Evolutionary conservation across 345 rosid species (phyloP), one percentile per base, ranked within the genome.

Genomic region (Populus nigra): DNA sequence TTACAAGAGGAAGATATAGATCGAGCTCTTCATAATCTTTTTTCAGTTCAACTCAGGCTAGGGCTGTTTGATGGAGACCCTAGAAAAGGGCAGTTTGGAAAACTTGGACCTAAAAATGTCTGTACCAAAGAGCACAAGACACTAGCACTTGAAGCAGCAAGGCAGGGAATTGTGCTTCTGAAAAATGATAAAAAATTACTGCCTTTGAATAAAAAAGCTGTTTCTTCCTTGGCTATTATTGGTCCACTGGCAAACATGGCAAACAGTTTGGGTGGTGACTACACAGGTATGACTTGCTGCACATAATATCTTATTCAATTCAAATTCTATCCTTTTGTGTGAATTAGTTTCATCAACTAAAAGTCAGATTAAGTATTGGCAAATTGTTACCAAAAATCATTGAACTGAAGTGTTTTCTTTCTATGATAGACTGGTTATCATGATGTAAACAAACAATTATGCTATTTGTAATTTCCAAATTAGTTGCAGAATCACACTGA

Each of bases 251-350:
- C 90, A 3, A 82, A 87, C 72, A 85, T 82, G 61, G 72, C 80
- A 76, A 88, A 83, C 85, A 86, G 79, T 72, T 83, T 95, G 83
- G 92, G 94, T 31, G 98, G 99, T 73, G 89, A 86, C 76, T 93
- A 93, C 68, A 79, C 98, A 82, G 99, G 97, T 93, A 82, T 43
- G 67, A 47, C 65, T 36, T 36, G 62, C 43, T 68, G 16, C 25
- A 41, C 31, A 22, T 57, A 8, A 20, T 47, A 47, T 13, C 18
- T 47, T 73, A 16, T 63, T 25, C 29, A 22, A 39, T 33, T 59
- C 39, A 36, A 27, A 68, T 65, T 65, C 67, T 63, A 36, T 45
- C 43, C 53, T 75, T 73, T 6, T 13, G 23, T 15, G 23, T 59
- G 50, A 11, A 49, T 15, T 68, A 43, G 35, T 70, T 20, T 41